A percentile compares a stretch with the other conserved stretches of the same genome.
Evolutionary conservation across 2,329 filamentous ascomycete species (phyloP).

Genomic region (Trichoderma aggressivum): DNA sequence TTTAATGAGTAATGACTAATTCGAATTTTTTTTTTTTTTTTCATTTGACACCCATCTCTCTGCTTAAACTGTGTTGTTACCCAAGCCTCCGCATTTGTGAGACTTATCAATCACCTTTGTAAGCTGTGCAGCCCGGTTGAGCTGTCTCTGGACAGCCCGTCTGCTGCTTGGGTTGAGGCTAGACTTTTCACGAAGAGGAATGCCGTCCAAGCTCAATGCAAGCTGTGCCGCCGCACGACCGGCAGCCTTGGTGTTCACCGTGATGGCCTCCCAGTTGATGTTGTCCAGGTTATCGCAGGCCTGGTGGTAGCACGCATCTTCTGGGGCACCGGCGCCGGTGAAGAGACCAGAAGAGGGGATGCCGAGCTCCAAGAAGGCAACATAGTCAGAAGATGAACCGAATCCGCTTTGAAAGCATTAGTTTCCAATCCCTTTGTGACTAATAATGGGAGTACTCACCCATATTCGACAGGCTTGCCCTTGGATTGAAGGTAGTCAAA

Average conservation of each 20-base stretch:
- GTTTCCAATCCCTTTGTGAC: background rate
- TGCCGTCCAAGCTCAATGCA: slow-evolving; percentile 35
- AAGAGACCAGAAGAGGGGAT: slow-evolving; percentile 39
- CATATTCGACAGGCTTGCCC: slow-evolving; percentile 30
- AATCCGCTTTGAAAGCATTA: slow-evolving; percentile 26
- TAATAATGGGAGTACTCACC: slow-evolving; percentile 18
- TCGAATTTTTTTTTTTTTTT: background rate
- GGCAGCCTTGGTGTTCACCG: slow-evolving; percentile 42
- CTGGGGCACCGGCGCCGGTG: slow-evolving; percentile 33
- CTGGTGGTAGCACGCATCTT: slow-evolving; percentile 39
- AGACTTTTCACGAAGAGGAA: slow-evolving; percentile 33
- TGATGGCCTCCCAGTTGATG: slow-evolving; percentile 41
- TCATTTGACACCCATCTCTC: background rate
- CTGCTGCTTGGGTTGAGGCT: slow-evolving; percentile 25
- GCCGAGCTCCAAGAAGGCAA: slow-evolving; percentile 36
- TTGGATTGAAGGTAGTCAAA: slow-evolving; percentile 30
- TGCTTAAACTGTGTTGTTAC: slow-evolving; percentile 20
- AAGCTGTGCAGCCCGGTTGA: slow-evolving; percentile 27
- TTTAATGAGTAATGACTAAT: slow-evolving; percentile 7
- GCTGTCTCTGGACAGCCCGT: slow-evolving; percentile 25
- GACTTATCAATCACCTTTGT: slow-evolving; percentile 28
- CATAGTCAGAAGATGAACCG: slow-evolving; percentile 37
- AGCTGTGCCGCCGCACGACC: slow-evolving; percentile 47
- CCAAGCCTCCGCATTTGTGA: slow-evolving; percentile 28
- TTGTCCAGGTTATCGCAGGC: slow-evolving; percentile 40